Conservation (phyloP, 108 stramenopile species). For the Conticribra weissflogii region DNA sequence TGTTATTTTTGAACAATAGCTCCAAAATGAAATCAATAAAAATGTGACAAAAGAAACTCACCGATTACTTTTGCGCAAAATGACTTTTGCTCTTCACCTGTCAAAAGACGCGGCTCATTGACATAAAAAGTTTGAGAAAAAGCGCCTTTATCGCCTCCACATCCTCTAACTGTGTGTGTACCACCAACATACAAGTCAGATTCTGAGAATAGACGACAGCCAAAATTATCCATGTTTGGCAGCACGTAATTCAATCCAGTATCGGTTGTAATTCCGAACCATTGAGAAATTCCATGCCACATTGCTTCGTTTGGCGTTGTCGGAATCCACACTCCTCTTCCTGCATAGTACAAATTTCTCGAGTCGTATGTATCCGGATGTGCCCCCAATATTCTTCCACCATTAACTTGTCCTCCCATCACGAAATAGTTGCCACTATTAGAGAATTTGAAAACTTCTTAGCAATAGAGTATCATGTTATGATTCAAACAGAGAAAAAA, state of each 20-base stretch:
- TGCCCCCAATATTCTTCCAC: conserved; percentile 27
- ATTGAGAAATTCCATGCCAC: conserved; percentile 26
- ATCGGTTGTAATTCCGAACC: conserved; percentile 1
- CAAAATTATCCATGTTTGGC: conserved; percentile 35
- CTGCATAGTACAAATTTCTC: conserved; percentile 13
- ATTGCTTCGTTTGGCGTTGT: conserved; percentile 37
- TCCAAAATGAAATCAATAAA: too few species aligned
- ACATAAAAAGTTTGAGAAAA: conserved; percentile 19
- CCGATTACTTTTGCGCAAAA: conserved; percentile 13
- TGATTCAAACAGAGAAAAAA: neutral
- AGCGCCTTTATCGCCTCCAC: conserved; percentile 24
- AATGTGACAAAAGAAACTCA: neutral
- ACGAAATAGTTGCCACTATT: conserved; percentile 44
- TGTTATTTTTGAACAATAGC: too few species aligned
- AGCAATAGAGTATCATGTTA: neutral
- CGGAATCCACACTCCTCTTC: conserved; percentile 43
- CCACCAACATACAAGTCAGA: conserved; percentile 24
- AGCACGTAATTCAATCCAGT: conserved; percentile 25
- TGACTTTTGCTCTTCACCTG: conserved; percentile 27
- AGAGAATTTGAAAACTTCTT: neutral
- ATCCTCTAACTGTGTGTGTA: conserved; percentile 14
- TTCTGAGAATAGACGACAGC: conserved; percentile 37
- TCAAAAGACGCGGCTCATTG: conserved; percentile 23
- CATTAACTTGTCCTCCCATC: conserved; percentile 36
- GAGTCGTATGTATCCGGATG: conserved; percentile 27